Base-by-base conservation (phyloP, 768 basidiomycete species). In the Cubamyces lactineus region DNA sequence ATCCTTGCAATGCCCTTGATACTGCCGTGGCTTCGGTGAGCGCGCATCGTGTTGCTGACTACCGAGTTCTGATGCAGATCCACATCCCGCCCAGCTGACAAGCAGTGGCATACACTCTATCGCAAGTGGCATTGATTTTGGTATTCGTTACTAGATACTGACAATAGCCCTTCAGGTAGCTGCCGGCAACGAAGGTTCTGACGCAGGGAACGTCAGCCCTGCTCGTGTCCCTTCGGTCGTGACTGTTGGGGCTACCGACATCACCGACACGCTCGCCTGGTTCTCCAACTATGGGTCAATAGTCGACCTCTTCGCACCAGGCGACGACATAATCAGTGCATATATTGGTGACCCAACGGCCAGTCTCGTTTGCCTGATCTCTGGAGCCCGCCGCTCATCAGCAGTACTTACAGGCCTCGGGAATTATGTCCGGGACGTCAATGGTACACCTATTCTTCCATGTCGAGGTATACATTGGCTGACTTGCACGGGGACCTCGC, bases 261-360 rank as follows among this genome's bases (percentile, higher is more conserved):
- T 80, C 64, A 61, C 64, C 9, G 79, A 78, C 51, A 64, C 65
- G 7, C 68, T 74, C 5, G 72, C 75, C 23, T 70, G 59, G 5
- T 78, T 74, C 74, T 79, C 78, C 51, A 79, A 80, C 71, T 78
- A 68, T 52, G 80, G 80, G 16, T 21, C 69, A 19, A 64, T 72
- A 43, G 74, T 81, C 61, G 75, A 79, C 61, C 57, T 80, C 64
- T 78, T 77, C 59, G 80, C 78, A 9, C 78, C 79, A 38, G 80
- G 79, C 19, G 40, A 51, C 41, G 26, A 52, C 43, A 34, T 62
- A 24, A 46, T 52, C 55, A 57, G 55, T 38, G 15, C 61, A 39
- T 62, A 54, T 48, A 62, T 56, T 21, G 61, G 61, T 12, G 21
- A 34, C 53, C 48, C 53, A 13, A 49, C 57, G 24, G 59, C 54